phyloP scores from a whole-genome alignment of 2,329 filamentous ascomycete genomes.

The Keithomyces neogunnii region DNA sequence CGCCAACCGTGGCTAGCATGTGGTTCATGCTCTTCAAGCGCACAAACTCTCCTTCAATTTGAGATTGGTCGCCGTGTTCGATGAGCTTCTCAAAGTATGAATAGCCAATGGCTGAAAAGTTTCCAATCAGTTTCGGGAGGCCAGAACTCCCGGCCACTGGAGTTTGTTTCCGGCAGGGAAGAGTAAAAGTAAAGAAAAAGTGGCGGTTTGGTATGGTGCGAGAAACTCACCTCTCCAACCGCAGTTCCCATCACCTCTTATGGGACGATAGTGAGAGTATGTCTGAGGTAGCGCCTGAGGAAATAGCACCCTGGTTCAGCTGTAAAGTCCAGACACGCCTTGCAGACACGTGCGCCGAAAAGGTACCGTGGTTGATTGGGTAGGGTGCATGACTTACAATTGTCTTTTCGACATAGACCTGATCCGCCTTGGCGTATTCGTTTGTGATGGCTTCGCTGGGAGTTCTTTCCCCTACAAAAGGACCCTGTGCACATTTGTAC shows the following conservation, averaged over 20 bases:
- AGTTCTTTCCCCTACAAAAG: slow-evolving; percentile 70
- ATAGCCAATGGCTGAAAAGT: slow-evolving; percentile 69
- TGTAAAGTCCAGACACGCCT: neutral
- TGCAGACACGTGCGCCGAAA: neutral
- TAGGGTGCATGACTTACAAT: slow-evolving; percentile 47
- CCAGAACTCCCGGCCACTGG: too few relatives aligned
- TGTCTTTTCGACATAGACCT: slow-evolving; percentile 78
- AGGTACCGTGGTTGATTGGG: too few relatives aligned
- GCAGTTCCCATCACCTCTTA: slow-evolving; percentile 91
- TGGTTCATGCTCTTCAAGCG: slow-evolving; percentile 65
- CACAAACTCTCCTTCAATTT: slow-evolving; percentile 60
- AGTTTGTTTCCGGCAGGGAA: too few relatives aligned
- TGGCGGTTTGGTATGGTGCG: neutral
- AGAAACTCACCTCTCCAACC: slow-evolving; percentile 82
- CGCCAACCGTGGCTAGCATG: slow-evolving; percentile 62
- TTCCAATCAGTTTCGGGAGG: slow-evolving; percentile 3
- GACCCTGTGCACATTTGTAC: slow-evolving; percentile 49
- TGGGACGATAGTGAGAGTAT: slow-evolving; percentile 79
- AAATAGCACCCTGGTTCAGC: slow-evolving; percentile 9
- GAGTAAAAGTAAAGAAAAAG: neutral
- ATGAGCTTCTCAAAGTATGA: slow-evolving; percentile 85
- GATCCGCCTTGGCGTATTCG: slow-evolving; percentile 84
- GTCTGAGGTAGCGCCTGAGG: slow-evolving; percentile 67
- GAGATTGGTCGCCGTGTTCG: slow-evolving; percentile 52
- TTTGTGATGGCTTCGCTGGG: slow-evolving; percentile 69